Evolutionary conservation across 1,139 yeast species (phyloP), one percentile per base, ranked within the genome.

Genomic region (Pichia terricola): DNA sequence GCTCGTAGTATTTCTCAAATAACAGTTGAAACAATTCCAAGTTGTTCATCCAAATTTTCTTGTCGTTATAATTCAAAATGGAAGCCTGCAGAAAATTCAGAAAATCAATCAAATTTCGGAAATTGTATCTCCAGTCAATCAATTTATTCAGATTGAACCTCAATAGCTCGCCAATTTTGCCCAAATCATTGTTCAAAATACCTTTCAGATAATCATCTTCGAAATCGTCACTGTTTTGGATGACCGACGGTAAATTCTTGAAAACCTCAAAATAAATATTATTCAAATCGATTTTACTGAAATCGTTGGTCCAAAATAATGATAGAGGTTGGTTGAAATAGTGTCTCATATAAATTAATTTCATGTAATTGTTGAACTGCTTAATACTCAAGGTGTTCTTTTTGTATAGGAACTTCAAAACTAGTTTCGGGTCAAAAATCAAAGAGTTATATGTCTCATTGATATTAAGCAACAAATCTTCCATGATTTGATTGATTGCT

Each of bases 301-400:
- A 61, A 26, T 67, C 68, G 39, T 65, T 65, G 7, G 64, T 61
- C 55, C 62, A 56, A 43, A 67, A 65, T 1, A 74, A 61, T 0
- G 83, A 69, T 44, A 80, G 69, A 1, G 91, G 87, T 63, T 79
- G 81, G 47, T 76, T 79, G 56, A 75, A 83, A 58, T 77, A 84
- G 55, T 81, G 82, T 4, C 80, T 71, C 86, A 85, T 80, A 53
- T 79, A 70, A 28, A 80, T 65, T 48, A 82, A 68, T 53, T 79
- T 80, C 50, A 85, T 63, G 39, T 75, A 72, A 16, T 81, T 83
- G 39, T 79, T 70, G 27, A 70, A 62, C 40, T 65, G 58, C 4
- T 53, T 39, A 34, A 59, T 53, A 48, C 61, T 57, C 16, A 59
- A 50, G 35, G 48, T 46, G n/a, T 54, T 50, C 33, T 53, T 52